These are phyloP conservation scores for Globisporangium spiculum DNA, from an alignment of 352 stramenopile species.

Conservation along the genomic window DNA sequence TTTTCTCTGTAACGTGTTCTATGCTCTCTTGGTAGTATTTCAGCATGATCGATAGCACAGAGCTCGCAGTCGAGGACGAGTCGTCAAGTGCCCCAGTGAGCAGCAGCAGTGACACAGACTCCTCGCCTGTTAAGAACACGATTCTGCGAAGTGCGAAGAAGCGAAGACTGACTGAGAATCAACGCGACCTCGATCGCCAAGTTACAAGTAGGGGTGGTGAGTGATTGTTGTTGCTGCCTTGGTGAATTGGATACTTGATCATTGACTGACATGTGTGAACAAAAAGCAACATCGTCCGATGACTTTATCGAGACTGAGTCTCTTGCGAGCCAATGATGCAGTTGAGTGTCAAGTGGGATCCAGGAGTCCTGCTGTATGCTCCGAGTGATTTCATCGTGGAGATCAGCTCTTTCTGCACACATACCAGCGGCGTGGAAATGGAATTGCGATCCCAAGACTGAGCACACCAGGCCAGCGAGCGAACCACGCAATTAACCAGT, in stretches of 20 bases:
- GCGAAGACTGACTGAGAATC: background rate
- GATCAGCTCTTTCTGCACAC: background rate
- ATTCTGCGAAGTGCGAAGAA: background rate
- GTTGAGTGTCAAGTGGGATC: background rate
- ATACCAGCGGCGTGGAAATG: background rate
- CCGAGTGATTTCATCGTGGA: background rate
- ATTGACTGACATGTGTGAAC: background rate
- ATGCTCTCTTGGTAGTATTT: background rate
- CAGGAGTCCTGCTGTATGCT: background rate
- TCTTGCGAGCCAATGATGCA: background rate
- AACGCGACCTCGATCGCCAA: background rate
- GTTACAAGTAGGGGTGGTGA: background rate
- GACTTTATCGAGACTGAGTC: background rate
- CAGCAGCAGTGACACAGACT: conserved; percentile 3
- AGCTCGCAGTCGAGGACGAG: background rate
- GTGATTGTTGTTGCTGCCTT: background rate
- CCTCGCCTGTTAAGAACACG: background rate
- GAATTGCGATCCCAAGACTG: background rate
- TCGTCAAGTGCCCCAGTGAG: background rate
- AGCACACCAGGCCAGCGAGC: background rate
- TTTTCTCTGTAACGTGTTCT: background rate
- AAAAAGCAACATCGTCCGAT: background rate
- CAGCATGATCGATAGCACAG: conserved; percentile 2
- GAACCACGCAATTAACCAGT: background rate
- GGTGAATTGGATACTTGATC: background rate